Evolutionary conservation across 2,329 filamentous ascomycete species (phyloP).

Genomic region (Nemania abortiva): DNA sequence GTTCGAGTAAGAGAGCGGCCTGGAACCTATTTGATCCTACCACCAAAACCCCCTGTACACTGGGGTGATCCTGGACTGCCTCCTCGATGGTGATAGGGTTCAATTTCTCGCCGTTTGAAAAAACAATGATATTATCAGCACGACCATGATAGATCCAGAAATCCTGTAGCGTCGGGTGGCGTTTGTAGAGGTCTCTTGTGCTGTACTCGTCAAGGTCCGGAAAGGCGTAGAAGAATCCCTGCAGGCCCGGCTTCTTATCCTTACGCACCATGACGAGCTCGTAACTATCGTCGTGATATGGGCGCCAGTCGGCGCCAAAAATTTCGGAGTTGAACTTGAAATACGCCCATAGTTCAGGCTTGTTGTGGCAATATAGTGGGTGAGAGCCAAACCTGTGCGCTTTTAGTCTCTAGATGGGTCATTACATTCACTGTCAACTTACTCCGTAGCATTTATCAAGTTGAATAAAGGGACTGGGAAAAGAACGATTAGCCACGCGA

Average conservation of each 20-base stretch:
- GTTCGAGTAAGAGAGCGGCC: constrained; percentile 60
- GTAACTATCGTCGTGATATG: constrained; percentile 45
- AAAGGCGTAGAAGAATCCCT: constrained; percentile 46
- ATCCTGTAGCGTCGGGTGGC: constrained; percentile 42
- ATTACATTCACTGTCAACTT: constrained; percentile 27
- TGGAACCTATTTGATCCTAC: constrained; percentile 55
- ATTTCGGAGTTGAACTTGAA: constrained; percentile 54
- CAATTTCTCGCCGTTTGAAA: constrained; percentile 57
- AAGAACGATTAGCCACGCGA: not conserved
- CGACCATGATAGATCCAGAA: constrained; percentile 46
- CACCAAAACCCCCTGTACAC: constrained; percentile 51
- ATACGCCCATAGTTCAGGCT: constrained; percentile 54
- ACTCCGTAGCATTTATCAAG: constrained; percentile 56
- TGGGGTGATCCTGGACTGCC: constrained; percentile 48
- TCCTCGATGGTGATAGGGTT: constrained; percentile 55
- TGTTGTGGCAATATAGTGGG: constrained; percentile 48
- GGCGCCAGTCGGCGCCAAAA: constrained; percentile 55
- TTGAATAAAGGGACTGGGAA: constrained; percentile 42
- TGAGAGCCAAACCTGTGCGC: constrained; percentile 49
- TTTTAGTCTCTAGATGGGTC: constrained; percentile 22
- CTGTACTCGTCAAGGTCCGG: constrained; percentile 43
- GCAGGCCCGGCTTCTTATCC: constrained; percentile 38
- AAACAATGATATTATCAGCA: constrained; percentile 57
- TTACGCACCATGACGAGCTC: constrained; percentile 55
- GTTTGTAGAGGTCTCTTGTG: constrained; percentile 46